Conservation (phyloP, 495 filamentous ascomycete species). For the Corynascus novoguineensis region DNA sequence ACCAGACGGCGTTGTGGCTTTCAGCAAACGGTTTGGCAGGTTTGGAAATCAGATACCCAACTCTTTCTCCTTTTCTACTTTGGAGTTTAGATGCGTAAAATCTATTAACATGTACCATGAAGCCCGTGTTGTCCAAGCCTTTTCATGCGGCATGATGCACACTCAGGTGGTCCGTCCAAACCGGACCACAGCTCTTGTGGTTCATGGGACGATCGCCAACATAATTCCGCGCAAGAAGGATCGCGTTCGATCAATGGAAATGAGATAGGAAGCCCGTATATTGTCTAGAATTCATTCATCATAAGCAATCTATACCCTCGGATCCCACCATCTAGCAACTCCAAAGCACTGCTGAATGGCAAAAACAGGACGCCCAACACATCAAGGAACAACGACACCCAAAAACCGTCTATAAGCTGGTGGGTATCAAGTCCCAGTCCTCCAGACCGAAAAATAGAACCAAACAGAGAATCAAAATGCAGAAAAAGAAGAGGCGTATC, state of each 20-base stretch:
- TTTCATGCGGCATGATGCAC: too few relatives aligned
- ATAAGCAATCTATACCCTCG: constrained; percentile 5
- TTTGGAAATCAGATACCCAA: neutral
- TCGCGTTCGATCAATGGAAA: too few relatives aligned
- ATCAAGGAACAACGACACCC: constrained; percentile 2
- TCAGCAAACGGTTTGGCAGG: too few relatives aligned
- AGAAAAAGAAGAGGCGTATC: constrained; percentile 4
- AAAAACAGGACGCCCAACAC: neutral
- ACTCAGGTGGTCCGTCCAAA: too few relatives aligned
- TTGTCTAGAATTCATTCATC: too few relatives aligned
- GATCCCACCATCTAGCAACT: neutral
- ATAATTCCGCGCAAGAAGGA: too few relatives aligned
- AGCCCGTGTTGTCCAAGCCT: too few relatives aligned
- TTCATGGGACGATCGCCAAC: too few relatives aligned
- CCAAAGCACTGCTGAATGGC: neutral
- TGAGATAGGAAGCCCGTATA: too few relatives aligned
- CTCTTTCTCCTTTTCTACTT: too few relatives aligned
- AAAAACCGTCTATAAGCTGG: constrained; percentile 10
- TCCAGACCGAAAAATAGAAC: neutral
- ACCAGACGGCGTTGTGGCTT: neutral
- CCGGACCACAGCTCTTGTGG: too few relatives aligned
- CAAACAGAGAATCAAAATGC: neutral
- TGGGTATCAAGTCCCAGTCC: constrained; percentile 8
- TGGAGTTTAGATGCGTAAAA: too few relatives aligned
- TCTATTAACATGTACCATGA: neutral